phyloP scores from a whole-genome alignment of 2,329 filamentous ascomycete species.

The Epichloe uncinata region DNA sequence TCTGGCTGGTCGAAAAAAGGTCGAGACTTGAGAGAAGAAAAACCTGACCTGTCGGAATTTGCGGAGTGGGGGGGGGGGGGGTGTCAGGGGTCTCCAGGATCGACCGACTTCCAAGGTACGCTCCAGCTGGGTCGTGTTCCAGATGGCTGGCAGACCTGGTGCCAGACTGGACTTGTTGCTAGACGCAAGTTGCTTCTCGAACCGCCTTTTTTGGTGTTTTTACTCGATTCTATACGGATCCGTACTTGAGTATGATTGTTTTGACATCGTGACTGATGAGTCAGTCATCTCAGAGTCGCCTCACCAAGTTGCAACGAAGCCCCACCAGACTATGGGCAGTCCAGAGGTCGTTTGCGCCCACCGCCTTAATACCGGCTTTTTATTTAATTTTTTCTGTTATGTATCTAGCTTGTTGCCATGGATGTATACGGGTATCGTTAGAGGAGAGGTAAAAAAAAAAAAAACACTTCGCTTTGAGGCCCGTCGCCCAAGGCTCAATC shows the following conservation, averaged over 20 bases:
- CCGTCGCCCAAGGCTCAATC: background rate
- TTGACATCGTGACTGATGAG: background rate
- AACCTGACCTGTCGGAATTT: constrained; percentile 2
- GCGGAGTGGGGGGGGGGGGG: background rate
- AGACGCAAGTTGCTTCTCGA: background rate
- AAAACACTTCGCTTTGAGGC: background rate
- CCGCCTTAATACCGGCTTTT: too few relatives aligned
- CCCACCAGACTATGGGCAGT: too few relatives aligned
- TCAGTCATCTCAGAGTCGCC: background rate
- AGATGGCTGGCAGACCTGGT: too few relatives aligned
- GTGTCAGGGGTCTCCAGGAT: background rate
- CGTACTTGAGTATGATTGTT: too few relatives aligned
- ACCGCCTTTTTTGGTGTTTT: background rate
- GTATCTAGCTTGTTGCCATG: background rate
- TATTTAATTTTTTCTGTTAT: background rate
- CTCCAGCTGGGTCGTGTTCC: too few relatives aligned
- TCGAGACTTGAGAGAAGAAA: background rate
- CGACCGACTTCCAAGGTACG: too few relatives aligned
- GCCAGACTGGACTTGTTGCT: background rate
- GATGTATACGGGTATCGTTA: constrained; percentile 1
- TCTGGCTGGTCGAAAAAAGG: background rate
- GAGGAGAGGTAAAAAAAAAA: too few relatives aligned
- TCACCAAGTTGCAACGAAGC: too few relatives aligned
- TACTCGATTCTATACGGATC: too few relatives aligned
- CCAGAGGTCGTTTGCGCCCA: too few relatives aligned